phyloP scores from a whole-genome alignment of 2,329 filamentous ascomycete species.

The Tolypocladium endophyticum region DNA sequence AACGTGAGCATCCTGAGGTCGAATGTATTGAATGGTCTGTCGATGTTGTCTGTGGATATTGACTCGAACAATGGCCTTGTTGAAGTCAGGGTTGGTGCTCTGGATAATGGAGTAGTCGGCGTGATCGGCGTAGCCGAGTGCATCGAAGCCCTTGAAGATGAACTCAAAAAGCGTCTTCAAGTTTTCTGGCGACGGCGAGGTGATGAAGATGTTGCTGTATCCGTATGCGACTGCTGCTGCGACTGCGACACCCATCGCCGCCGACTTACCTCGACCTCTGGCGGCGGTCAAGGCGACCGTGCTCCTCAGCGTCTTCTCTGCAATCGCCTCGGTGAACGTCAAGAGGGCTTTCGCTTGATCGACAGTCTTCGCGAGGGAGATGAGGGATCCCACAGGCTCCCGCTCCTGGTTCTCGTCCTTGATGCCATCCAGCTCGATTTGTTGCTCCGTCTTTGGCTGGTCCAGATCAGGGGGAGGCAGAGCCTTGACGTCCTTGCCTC shows the following conservation, averaged over 20 bases:
- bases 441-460: slow-evolving; percentile 58
- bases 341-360: slow-evolving; percentile 96
- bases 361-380: slow-evolving; percentile 78
- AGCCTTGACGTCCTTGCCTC: slow-evolving; percentile 78
- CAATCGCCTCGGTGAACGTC: slow-evolving; percentile 91
- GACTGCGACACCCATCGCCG: slow-evolving; percentile 86
- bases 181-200: slow-evolving; percentile 93
- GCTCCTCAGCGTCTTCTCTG: slow-evolving; percentile 88
- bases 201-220: slow-evolving; percentile 99
- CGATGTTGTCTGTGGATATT: slow-evolving; percentile 92
- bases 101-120: slow-evolving; percentile 97
- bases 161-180: slow-evolving; percentile 98
- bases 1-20: slow-evolving; percentile 90
- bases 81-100: slow-evolving; percentile 96
- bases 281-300: slow-evolving; percentile 91
- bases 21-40: slow-evolving; percentile 97
- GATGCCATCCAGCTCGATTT: slow-evolving; percentile 71
- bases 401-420: slow-evolving; percentile 82
- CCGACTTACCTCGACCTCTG: slow-evolving; percentile 93
- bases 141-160: slow-evolving; percentile 95
- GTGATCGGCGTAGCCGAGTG: slow-evolving; percentile 86
- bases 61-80: slow-evolving; percentile 95
- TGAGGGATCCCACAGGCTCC: slow-evolving; percentile 73
- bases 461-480: slow-evolving; percentile 68
- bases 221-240: slow-evolving; percentile 91